Evolutionary conservation across 2,329 filamentous ascomycete genomes (phyloP).

Genomic region (Torrubiellomyces zombiae): DNA sequence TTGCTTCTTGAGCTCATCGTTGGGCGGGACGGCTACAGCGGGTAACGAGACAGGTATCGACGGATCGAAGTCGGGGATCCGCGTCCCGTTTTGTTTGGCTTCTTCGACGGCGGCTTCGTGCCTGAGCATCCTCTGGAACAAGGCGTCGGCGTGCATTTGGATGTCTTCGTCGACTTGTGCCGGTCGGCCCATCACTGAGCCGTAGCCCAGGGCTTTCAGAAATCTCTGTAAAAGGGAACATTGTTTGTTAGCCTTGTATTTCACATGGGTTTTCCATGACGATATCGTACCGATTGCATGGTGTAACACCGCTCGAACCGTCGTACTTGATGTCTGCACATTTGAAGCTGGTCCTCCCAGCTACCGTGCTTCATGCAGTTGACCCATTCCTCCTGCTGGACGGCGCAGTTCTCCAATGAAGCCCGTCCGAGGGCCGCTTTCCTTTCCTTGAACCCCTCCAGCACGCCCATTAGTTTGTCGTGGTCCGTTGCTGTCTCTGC

Average conservation of each 20-base stretch:
- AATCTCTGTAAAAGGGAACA: slow-evolving; percentile 47
- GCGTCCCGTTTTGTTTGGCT: slow-evolving; percentile 44
- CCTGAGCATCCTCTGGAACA: slow-evolving; percentile 74
- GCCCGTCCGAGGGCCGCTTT: slow-evolving; percentile 61
- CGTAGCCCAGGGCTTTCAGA: slow-evolving; percentile 77
- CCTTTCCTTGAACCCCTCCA: slow-evolving; percentile 72
- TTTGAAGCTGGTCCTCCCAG: slow-evolving; percentile 50
- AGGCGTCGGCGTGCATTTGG: slow-evolving; percentile 84
- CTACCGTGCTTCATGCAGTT: slow-evolving; percentile 65
- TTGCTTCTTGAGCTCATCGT: slow-evolving; percentile 29
- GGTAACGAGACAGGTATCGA: slow-evolving; percentile 27
- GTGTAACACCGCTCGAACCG: slow-evolving; percentile 76
- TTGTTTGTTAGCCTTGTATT: not conserved
- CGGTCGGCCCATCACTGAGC: slow-evolving; percentile 48
- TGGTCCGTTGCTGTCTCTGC: slow-evolving; percentile 54
- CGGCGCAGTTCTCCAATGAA: slow-evolving; percentile 82
- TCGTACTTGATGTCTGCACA: slow-evolving; percentile 66
- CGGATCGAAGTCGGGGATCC: slow-evolving; percentile 41
- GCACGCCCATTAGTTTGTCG: slow-evolving; percentile 63
- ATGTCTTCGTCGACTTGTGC: slow-evolving; percentile 66
- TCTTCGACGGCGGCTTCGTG: slow-evolving; percentile 63
- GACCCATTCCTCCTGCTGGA: slow-evolving; percentile 70
- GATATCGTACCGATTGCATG: slow-evolving; percentile 62
- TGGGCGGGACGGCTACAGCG: slow-evolving; percentile 11
- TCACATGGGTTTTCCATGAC: no score